phyloP scores from a whole-genome alignment of 768 basidiomycete species.

The Boletus sp. region DNA sequence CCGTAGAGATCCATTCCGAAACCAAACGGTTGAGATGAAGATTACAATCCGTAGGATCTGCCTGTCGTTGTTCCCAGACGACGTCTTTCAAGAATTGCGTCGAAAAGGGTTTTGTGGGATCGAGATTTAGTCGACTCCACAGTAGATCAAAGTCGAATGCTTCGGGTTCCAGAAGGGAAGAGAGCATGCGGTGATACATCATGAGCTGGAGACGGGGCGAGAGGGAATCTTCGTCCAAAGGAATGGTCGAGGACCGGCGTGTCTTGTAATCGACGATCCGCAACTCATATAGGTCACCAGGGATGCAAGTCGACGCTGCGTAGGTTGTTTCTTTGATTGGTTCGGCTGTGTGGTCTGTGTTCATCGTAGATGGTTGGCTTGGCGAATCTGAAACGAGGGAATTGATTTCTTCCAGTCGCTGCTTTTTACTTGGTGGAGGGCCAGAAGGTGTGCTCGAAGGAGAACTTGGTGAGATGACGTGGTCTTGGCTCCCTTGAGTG shows the following conservation, averaged over 20 bases:
- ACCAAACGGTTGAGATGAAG: slow-evolving; percentile 33
- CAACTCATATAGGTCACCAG: slow-evolving; percentile 29
- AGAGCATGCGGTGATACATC: slow-evolving; percentile 69
- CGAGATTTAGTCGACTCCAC: slow-evolving; percentile 47
- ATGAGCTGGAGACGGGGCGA: slow-evolving; percentile 69
- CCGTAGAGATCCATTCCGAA: slow-evolving; percentile 29
- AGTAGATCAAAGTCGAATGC: slow-evolving; percentile 50
- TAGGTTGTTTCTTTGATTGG: background rate
- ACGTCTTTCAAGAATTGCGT: slow-evolving; percentile 40
- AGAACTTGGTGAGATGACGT: slow-evolving; percentile 6
- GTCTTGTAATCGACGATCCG: slow-evolving; percentile 71
- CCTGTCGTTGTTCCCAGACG: slow-evolving; percentile 15
- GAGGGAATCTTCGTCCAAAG: slow-evolving; percentile 54
- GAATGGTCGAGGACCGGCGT: slow-evolving; percentile 46
- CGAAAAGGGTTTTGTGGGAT: slow-evolving; percentile 48
- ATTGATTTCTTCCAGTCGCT: slow-evolving; percentile 15
- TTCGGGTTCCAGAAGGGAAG: slow-evolving; percentile 42
- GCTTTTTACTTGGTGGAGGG: slow-evolving; percentile 30
- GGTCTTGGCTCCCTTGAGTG: background rate
- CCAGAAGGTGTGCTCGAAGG: slow-evolving; percentile 16
- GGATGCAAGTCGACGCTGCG: background rate
- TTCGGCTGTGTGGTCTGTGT: background rate
- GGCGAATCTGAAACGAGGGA: background rate
- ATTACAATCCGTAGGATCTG: slow-evolving; percentile 15
- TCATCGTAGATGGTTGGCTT: background rate